phyloP scores from a whole-genome alignment of 768 basidiomycete genomes.

The Dioszegia hungarica region DNA sequence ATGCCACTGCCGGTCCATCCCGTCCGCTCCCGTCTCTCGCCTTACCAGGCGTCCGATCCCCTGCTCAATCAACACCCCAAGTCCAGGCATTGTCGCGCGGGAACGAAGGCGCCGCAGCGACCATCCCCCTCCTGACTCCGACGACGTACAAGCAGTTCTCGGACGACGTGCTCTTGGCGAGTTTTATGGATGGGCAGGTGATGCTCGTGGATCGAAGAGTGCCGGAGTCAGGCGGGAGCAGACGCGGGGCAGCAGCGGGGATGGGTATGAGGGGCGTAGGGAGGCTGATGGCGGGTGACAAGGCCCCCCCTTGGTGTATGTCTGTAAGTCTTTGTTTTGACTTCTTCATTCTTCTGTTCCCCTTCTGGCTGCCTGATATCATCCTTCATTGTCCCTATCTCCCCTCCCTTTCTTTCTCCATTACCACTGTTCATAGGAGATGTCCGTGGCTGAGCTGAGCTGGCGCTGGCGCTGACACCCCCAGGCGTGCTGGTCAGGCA shows the following conservation, averaged over 20 bases:
- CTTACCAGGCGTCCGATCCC: no score
- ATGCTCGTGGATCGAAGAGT: slow-evolving; percentile 84
- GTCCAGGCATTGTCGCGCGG: no score
- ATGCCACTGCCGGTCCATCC: slow-evolving; percentile 12
- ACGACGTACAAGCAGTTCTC: slow-evolving; percentile 64
- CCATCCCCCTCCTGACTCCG: slow-evolving; percentile 56
- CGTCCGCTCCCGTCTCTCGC: no score
- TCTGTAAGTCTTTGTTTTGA: slow-evolving; percentile 68
- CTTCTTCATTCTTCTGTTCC: no score
- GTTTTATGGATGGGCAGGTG: slow-evolving; percentile 86
- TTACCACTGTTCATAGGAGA: no score
- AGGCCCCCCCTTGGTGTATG: slow-evolving; percentile 91
- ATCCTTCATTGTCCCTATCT: no score
- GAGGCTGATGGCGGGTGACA: slow-evolving; percentile 80
- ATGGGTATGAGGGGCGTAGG: slow-evolving; percentile 63
- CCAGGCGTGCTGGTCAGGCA: slow-evolving; percentile 90
- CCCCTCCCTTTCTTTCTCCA: no score
- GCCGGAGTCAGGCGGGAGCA: slow-evolving; percentile 12
- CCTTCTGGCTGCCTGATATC: no score
- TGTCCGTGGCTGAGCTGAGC: no score
- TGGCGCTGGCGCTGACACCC: no score
- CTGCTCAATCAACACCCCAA: no score
- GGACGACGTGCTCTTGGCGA: slow-evolving; percentile 77
- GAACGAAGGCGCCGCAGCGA: slow-evolving; percentile 17
- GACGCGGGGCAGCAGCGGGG: no score